Percentiles rank a stretch among this genome's conserved stretches.
Evolutionary conservation across 768 basidiomycete genomes (phyloP).

Genomic region (Tephrocybe rancida): DNA sequence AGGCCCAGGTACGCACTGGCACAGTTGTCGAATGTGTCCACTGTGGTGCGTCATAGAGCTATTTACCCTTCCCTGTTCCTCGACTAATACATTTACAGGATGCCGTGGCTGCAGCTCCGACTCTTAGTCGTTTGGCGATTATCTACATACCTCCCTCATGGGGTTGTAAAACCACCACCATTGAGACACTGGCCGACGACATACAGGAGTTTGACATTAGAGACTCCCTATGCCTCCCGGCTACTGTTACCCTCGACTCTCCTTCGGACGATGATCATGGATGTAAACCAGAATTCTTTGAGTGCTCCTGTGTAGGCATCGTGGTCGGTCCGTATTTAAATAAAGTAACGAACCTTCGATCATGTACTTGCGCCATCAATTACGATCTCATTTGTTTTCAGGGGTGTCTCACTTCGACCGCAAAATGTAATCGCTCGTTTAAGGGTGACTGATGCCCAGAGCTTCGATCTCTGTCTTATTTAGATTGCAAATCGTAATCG

Average conservation of each 20-base stretch:
- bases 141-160: not conserved
- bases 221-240: not conserved
- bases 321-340: not conserved
- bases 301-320: not conserved
- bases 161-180: not conserved
- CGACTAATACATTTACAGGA: slow-evolving; percentile 43
- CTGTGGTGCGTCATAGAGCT: slow-evolving; percentile 69
- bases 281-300: too few species aligned
- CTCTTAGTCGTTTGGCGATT: slow-evolving; percentile 42
- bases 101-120: slow-evolving; percentile 93
- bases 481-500: not conserved
- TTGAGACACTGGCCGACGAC: not conserved
- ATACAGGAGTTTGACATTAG: not conserved
- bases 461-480: slow-evolving; percentile 9
- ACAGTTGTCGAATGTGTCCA: slow-evolving; percentile 96
- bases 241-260: not conserved
- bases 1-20: slow-evolving; percentile 86
- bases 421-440: too few species aligned
- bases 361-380: slow-evolving; percentile 5
- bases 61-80: not conserved
- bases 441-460: slow-evolving; percentile 10
- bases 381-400: slow-evolving; percentile 8
- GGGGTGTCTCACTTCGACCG: not conserved
- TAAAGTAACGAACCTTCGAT: not conserved
- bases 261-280: not conserved